phyloP scores from a whole-genome alignment of 2,329 filamentous ascomycete genomes.

The Penicillium psychrosexuale region DNA sequence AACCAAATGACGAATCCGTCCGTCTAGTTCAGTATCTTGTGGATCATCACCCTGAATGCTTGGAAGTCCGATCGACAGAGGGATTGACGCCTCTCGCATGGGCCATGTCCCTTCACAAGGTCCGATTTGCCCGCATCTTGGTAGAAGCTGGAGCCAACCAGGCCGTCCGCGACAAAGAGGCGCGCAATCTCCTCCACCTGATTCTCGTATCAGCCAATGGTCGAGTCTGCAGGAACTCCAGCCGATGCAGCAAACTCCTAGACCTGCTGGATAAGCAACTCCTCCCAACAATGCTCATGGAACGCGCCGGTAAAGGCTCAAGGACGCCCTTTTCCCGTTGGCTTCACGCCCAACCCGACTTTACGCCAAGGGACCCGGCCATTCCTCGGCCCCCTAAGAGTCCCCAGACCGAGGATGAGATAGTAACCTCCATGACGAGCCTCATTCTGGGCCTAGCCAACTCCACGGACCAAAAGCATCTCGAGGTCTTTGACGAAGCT shows the following conservation, averaged over 20 bases:
- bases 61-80: constrained; percentile 56
- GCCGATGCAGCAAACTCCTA: constrained; percentile 56
- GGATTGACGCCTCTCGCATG: constrained; percentile 63
- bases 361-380: not conserved
- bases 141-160: constrained; percentile 69
- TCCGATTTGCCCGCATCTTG: constrained; percentile 52
- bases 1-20: constrained; percentile 43
- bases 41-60: constrained; percentile 56
- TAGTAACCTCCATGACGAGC: constrained; percentile 42
- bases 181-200: constrained; percentile 68
- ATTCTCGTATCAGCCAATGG: constrained; percentile 38
- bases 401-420: constrained; percentile 22
- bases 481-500: constrained; percentile 44
- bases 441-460: constrained; percentile 56
- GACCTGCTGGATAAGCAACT: constrained; percentile 58
- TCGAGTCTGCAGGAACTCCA: constrained; percentile 30
- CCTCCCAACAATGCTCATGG: constrained; percentile 30
- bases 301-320: constrained; percentile 30
- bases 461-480: constrained; percentile 46
- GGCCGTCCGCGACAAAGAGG: constrained; percentile 57
- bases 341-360: constrained; percentile 35
- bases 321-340: constrained; percentile 57
- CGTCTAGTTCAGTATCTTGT: constrained; percentile 65
- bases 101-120: constrained; percentile 53
- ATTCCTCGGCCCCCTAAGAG: not conserved